Percentiles rank a stretch among this genome's conserved stretches.
phyloP scores from a whole-genome alignment of 1,284 basidiomycete genomes.

The Sphaerobolus stellatus region DNA sequence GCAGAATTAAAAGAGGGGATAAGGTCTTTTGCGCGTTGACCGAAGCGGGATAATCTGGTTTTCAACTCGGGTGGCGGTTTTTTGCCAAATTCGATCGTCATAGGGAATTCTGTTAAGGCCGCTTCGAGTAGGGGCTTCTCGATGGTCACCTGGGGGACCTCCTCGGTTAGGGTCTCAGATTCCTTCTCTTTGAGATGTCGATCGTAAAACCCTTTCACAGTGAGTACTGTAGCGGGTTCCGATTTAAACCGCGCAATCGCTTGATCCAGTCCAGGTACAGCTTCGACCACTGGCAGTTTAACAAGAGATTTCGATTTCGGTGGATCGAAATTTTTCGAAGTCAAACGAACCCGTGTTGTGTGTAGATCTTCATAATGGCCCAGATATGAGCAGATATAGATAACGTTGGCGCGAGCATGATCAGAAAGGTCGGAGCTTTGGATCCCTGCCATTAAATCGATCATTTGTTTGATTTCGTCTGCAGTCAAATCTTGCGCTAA shows the following conservation, averaged over 20 bases:
- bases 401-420: conserved; percentile 1
- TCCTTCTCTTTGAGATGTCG: too few relatives aligned
- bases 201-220: conserved; percentile 5
- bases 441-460: neutral
- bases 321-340: neutral
- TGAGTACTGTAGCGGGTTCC: too few relatives aligned
- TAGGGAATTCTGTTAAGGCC: too few relatives aligned
- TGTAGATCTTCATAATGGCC: neutral
- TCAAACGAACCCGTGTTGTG: neutral
- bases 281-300: neutral
- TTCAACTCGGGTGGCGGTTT: too few relatives aligned
- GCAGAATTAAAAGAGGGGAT: conserved; percentile 1
- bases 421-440: neutral
- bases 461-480: neutral
- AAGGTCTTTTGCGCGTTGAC: neutral
- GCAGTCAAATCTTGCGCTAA: neutral
- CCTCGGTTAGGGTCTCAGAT: too few relatives aligned
- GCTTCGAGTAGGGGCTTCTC: too few relatives aligned
- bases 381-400: conserved; percentile 9
- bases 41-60: too few relatives aligned
- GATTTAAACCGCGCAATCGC: conserved; percentile 4
- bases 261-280: conserved; percentile 4
- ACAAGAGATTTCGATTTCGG: neutral
- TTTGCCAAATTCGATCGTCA: conserved; percentile 1
- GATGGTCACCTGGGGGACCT: too few relatives aligned